Base-by-base conservation (phyloP, 345 rosid species). In the Mercurialis annua region DNA sequence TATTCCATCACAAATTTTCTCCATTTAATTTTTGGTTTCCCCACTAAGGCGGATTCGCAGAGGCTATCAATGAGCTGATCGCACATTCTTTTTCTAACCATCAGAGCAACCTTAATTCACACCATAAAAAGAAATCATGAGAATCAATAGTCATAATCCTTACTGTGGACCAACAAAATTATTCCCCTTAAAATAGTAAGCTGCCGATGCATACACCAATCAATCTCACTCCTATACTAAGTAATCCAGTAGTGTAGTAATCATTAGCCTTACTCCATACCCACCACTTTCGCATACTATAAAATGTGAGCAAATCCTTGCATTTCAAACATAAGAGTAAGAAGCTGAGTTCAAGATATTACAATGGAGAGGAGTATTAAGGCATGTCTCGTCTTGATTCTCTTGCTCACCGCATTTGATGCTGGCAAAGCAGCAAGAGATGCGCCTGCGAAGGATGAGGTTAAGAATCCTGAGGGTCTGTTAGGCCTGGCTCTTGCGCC, bases 201-300 rank as follows among this genome's bases (percentile, higher is more conserved):
- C 51, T 47, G 51, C 51, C 51, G 18, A 47, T 47, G 51, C 51
- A 47, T 47, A 47, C 51, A 47, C 51, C 6, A 47, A 47, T 47
- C 51, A 16, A 47, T 16, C 17, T 47, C 51, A 47, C 51, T 14
- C 51, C 51, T 11, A 44, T 6, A 6, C 0, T 14, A 16, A 47
- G 51, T 14, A 47, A 47, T 5, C 51, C 16, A 47, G 5, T 7
- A 9, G 40, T 34, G 5, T 7, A 9, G 40, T 34, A 34, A 34
- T 9, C 4, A 9, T 4, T 34, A 34, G 9, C 40, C 40, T 34
- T 9, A 34, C 9, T 34, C 40, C 9, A 34, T 9, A 34, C 5
- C 40, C 2, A 47, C n/a, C 51, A 47, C 6, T 16, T 47, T 14
- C 20, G 20, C 51, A 16, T 21, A 34, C 40, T 34, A 34, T 47